Evolutionary conservation across 495 filamentous ascomycete species (phyloP), one percentile per base, ranked within the genome.

Genomic region (Talaromyces borbonicus): DNA sequence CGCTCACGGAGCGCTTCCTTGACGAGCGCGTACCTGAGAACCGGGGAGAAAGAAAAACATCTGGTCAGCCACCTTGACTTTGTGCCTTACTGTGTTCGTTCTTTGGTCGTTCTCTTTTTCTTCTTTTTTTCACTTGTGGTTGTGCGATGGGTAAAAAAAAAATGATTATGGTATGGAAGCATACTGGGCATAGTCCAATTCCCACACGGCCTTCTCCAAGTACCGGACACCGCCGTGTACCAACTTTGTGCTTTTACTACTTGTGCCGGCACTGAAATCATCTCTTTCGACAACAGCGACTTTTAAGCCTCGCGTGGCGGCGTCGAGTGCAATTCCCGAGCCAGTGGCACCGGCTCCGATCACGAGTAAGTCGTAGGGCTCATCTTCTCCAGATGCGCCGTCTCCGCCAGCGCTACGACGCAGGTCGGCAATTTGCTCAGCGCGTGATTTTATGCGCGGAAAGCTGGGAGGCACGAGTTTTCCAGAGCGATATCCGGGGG

Each of bases 201-300:
- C 87, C 83, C 84, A 96, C 36, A 98, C 80, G 30, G 92, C 92
- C 68, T 98, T 97, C 60, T 98, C 92, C 43, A 98, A 68, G 59
- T 98, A 98, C 48, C 92, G 75, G 36, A 98, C 92, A 55, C 92
- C 92, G 49, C 92, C 92, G 63, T 98, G 92, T 2, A 98, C 92
- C 48, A 98, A 70, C 63, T 98, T 98, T 25, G 92, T 98, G 65
- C 85, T 92, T 67, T 98, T 98, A 58, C 84, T 90, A 63, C 87
- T 95, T 11, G 92, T 98, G 16, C 92, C 92, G 51, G 81, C 78
- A 56, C 81, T 84, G 65, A 98, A 98, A 63, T 98, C 92, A 57
- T 97, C 92, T 42, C 88, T 72, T 62, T 98, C 92, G n/a, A 98
- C 81, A 33, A 95, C 62, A 27, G 92, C 92, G 31, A 98, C 92